Conservation (phyloP, 768 basidiomycete species). For the Russula olivacea region DNA sequence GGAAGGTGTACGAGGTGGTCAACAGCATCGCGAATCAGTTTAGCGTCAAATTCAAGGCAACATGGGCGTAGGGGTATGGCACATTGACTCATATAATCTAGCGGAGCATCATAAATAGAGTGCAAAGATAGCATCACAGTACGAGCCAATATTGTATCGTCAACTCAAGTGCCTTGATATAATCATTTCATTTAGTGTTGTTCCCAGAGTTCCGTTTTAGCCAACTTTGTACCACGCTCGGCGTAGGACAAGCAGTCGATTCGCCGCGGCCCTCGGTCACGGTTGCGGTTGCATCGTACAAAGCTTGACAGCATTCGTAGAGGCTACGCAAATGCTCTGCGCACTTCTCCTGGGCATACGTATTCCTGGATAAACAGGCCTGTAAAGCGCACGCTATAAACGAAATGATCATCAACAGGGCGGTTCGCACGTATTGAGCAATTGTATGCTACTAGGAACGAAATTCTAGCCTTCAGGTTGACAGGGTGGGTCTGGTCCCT, state of each 20-base stretch:
- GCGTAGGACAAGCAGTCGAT: constrained; percentile 60
- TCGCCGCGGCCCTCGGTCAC: constrained; percentile 36
- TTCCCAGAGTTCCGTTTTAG: constrained; percentile 44
- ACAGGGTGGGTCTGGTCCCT: constrained; percentile 19
- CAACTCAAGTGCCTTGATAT: background rate
- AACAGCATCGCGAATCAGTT: constrained; percentile 44
- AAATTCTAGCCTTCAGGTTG: constrained; percentile 22
- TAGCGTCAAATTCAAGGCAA: constrained; percentile 51
- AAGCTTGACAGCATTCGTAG: constrained; percentile 54
- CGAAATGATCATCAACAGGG: background rate
- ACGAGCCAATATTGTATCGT: background rate
- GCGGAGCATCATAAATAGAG: background rate
- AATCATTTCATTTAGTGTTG: background rate
- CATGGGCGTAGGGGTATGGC: constrained; percentile 38
- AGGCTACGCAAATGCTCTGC: constrained; percentile 45
- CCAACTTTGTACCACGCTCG: constrained; percentile 51
- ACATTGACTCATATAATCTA: background rate
- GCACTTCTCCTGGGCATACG: constrained; percentile 60
- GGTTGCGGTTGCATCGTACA: constrained; percentile 43
- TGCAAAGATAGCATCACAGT: background rate
- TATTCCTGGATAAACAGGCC: constrained; percentile 55
- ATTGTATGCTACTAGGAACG: background rate
- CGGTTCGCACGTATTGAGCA: background rate
- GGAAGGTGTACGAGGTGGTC: constrained; percentile 51
- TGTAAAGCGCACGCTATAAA: constrained; percentile 58